phyloP scores from a whole-genome alignment of 208 protist genomes.

The Herpetomonas tarakana region DNA sequence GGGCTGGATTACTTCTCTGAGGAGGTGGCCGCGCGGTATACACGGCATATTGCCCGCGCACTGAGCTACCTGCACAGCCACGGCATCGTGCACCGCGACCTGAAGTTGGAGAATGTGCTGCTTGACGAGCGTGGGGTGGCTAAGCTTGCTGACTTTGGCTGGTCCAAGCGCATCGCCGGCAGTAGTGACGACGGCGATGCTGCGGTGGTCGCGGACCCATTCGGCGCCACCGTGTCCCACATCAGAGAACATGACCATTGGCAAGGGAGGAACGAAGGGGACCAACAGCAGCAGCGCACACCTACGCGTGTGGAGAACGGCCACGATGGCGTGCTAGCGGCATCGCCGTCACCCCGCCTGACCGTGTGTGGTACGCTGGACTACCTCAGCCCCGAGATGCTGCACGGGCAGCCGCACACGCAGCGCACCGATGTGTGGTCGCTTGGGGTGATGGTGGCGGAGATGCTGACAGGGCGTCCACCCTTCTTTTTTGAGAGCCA shows the following conservation, averaged over 20 bases:
- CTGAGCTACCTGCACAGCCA: conserved; percentile 72
- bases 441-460: conserved; percentile 76
- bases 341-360: conserved; percentile 11
- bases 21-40: conserved; percentile 42
- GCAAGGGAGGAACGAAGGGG: not conserved
- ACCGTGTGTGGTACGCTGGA: conserved; percentile 98
- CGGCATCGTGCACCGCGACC: conserved; percentile 83
- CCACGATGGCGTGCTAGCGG: not conserved
- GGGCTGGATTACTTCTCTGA: conserved; percentile 41
- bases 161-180: conserved; percentile 60
- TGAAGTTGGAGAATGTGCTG: conserved; percentile 91
- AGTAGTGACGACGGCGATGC: not conserved
- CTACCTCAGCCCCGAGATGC: conserved; percentile 98
- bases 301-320: not conserved
- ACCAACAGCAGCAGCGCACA: not conserved
- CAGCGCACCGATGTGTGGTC: conserved; percentile 86
- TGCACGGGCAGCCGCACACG: conserved; percentile 55
- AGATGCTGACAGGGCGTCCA: conserved; percentile 77
- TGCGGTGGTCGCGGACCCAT: not conserved
- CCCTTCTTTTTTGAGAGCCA: conserved; percentile 64
- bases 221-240: not conserved
- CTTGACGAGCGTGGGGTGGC: conserved; percentile 76
- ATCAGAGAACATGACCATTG: too few species aligned
- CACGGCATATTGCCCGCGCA: conserved; percentile 63
- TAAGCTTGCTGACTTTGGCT: conserved; percentile 99